Base-by-base conservation (phyloP, 1,284 basidiomycete genomes). In the Chondrostereum purpureum region DNA sequence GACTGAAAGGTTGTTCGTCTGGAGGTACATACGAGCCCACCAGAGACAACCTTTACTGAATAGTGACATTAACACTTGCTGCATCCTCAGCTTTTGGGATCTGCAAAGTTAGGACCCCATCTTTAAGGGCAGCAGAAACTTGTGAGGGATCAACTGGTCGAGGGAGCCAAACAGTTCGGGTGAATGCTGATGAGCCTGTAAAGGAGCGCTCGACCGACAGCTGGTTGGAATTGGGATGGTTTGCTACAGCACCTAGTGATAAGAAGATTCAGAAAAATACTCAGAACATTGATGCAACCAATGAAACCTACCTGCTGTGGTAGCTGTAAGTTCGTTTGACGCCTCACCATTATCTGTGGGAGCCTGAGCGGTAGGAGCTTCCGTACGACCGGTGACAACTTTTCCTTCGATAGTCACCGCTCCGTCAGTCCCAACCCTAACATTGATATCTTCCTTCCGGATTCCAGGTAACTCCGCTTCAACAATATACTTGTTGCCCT, bases 381-480 rank as follows among this genome's bases (percentile, higher is more conserved):
- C 63, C 64, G 54, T 59, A 47, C n/a, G 59, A 46, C 33, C 11
- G 18, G 20, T 14, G 16, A 13, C 10, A 23, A 75, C 64, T 55
- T 71, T 78, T 3, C 86, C 87, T 58, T 85, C 75, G 47, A 89
- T 87, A 4, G 78, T 85, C 49, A 88, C 59, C 51, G 77, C 84
- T 47, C 76, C 71, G 2, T 72, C 74, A 47, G 88, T 79, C 5
- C 81, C 82, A 49, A 88, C 69, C 13, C 76, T 72, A 41, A 89
- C 73, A 48, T 84, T 75, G 8, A 89, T 58, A 54, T 88, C 78
- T 56, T 88, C 86, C 66, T 82, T 88, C 63, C 79, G 81, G 16
- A 88, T 79, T 1, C 86, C 86, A 5, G 86, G 87, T 36, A 89
- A 58, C 57, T 89, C 87, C 1, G 85, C 85, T 56, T 87, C 80